These are phyloP conservation scores for Polymyxa betae DNA, from an alignment of 208 protist species.

Conservation along the genomic window DNA sequence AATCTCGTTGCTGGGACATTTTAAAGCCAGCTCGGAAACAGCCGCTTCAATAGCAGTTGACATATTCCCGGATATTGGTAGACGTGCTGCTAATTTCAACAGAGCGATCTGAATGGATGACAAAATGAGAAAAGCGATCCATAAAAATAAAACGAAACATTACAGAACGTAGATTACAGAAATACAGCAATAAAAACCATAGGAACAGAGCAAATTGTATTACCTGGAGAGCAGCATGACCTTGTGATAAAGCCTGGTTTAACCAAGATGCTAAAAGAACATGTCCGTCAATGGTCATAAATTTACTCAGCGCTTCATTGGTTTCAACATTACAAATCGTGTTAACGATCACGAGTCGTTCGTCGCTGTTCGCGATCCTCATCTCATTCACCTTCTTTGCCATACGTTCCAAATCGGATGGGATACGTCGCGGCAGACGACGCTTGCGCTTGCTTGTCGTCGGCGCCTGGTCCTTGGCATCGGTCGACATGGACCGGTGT, in stretches of 20 bases:
- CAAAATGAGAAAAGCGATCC: too few relatives aligned
- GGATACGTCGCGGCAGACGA: background rate
- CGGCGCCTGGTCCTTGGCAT: too few relatives aligned
- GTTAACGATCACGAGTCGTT: conserved; percentile 10
- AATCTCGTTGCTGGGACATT: background rate
- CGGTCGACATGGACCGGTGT: too few relatives aligned
- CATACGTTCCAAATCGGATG: background rate
- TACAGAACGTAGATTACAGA: too few relatives aligned
- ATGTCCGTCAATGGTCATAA: conserved; percentile 39
- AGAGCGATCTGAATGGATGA: background rate
- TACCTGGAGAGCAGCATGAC: background rate
- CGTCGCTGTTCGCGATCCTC: background rate
- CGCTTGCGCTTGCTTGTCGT: background rate
- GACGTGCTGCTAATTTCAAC: background rate
- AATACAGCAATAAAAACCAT: too few relatives aligned
- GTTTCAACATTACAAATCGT: conserved; percentile 46
- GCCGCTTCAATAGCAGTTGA: background rate
- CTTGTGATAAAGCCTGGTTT: background rate
- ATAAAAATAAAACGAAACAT: too few relatives aligned
- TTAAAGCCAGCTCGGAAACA: background rate
- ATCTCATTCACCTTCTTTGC: conserved; percentile 41
- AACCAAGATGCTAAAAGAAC: background rate
- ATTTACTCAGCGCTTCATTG: background rate
- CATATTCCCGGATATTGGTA: background rate
- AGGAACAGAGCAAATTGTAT: background rate